These are phyloP conservation scores for Colletotrichum sp. DNA, from an alignment of 2,329 filamentous ascomycete genomes.

Conservation along the genomic window DNA sequence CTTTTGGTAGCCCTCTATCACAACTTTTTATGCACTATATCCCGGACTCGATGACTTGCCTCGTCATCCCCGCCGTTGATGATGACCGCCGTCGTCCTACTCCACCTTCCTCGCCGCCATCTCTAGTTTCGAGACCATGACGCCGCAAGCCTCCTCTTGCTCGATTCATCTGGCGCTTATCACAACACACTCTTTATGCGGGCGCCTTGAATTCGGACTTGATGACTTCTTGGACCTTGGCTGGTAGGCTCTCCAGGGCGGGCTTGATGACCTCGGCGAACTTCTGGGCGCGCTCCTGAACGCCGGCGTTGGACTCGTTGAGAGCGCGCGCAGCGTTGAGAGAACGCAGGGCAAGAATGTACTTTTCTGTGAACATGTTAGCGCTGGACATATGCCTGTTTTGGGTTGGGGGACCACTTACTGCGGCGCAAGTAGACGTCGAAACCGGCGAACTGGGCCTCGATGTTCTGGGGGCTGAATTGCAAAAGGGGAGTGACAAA, in stretches of 20 bases:
- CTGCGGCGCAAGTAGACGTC: slow-evolving; percentile 86
- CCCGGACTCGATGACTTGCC: slow-evolving; percentile 29
- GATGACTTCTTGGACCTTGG: slow-evolving; percentile 72
- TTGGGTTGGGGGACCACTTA: slow-evolving; percentile 52
- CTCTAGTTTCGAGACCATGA: not conserved
- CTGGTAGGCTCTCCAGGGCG: slow-evolving; percentile 63
- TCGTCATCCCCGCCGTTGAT: slow-evolving; percentile 51
- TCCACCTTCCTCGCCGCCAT: not conserved
- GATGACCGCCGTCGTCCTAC: not conserved
- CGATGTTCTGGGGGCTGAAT: slow-evolving; percentile 79
- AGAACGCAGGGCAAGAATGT: slow-evolving; percentile 85
- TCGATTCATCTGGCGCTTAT: not conserved
- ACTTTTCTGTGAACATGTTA: slow-evolving; percentile 69
- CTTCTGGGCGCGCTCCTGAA: slow-evolving; percentile 76
- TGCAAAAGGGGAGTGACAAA: slow-evolving; percentile 84
- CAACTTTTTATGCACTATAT: slow-evolving; percentile 18
- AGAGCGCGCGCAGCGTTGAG: slow-evolving; percentile 76
- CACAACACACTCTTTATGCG: not conserved
- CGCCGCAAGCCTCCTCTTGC: not conserved
- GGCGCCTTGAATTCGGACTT: slow-evolving; percentile 65
- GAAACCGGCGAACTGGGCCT: slow-evolving; percentile 85
- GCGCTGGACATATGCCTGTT: slow-evolving; percentile 20
- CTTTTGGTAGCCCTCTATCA: slow-evolving; percentile 20
- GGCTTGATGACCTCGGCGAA: slow-evolving; percentile 69
- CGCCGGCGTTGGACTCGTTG: slow-evolving; percentile 70